Evolutionary conservation across 1,284 basidiomycete genomes (phyloP), one percentile per base, ranked within the genome.

Genomic region (Volvariella surrecta): DNA sequence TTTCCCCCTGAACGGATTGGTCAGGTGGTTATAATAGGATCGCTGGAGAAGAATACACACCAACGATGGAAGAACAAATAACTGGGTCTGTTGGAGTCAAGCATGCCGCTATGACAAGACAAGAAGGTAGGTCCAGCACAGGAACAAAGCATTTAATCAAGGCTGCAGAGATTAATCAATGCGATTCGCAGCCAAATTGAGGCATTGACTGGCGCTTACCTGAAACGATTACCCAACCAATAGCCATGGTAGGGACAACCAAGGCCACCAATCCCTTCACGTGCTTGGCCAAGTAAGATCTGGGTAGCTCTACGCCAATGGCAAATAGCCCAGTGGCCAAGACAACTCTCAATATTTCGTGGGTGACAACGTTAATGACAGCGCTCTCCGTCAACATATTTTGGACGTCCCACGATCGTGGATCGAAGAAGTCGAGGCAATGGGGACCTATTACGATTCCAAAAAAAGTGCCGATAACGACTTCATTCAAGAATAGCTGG

Each of bases 51-150:
- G 13, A 15, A 22, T 32, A 16, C 4, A 19, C 43, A 66, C 81
- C 72, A 6, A 85, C 70, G 30, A 80, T 78, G 2, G 75, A 70
- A 11, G 76, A 76, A 50, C 74, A 79, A 34, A 84, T 81, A 44
- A 87, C 82, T 0, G 94, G 94, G 64, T 98, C 94, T 2, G 93
- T 97, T 0, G 94, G 94, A 0, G 93, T 96, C 19, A 96, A 73
- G 51, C 88, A 92, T 0, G 94, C 89, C 1, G 92, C 85, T 43
- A 97, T 81, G 32, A 82, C 86, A 9, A 96, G 73, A n/a, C 80
- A 76, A 0, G 87, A 85, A 9, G 89, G 66, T 55, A 78, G 85
- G 44, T 70, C 69, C 39, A 93, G 65, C 0, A 62, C 62, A 0
- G 87, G 86, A 50, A 94, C 84, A 11, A 94, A 59, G 1, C 58